phyloP scores from a whole-genome alignment of 768 basidiomycete species.

The Coprinellus micaceus region DNA sequence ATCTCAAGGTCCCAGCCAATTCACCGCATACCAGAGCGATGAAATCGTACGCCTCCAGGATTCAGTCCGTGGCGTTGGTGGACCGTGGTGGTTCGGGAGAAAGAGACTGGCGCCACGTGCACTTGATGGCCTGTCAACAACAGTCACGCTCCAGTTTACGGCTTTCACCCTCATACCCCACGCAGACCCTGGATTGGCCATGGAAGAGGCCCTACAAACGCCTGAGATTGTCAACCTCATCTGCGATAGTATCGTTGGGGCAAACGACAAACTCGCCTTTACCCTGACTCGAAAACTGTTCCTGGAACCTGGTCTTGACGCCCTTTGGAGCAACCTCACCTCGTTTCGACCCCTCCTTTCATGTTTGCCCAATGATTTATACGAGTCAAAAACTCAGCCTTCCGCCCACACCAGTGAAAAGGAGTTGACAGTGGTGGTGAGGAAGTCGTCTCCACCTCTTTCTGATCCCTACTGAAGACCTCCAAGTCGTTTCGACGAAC shows the following conservation, averaged over 20 bases:
- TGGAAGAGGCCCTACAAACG: not conserved
- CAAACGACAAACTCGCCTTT: not conserved
- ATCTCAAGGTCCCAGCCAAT: too few relatives aligned
- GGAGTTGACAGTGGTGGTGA: not conserved
- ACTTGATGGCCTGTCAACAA: not conserved
- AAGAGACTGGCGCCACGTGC: too few relatives aligned
- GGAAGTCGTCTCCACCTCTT: too few relatives aligned
- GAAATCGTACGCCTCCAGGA: too few relatives aligned
- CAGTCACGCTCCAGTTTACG: not conserved
- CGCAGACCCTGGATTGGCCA: not conserved
- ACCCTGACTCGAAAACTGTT: not conserved
- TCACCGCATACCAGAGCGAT: too few relatives aligned
- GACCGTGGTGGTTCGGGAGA: too few relatives aligned
- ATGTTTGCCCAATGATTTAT: not conserved
- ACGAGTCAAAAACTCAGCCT: not conserved
- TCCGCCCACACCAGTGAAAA: not conserved
- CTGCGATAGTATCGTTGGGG: not conserved
- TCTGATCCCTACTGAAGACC: too few relatives aligned
- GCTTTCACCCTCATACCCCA: not conserved
- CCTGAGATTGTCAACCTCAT: not conserved
- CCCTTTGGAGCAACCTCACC: not conserved
- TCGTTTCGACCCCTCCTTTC: not conserved
- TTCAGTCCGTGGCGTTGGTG: too few relatives aligned
- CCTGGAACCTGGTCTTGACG: not conserved
- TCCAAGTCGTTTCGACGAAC: too few relatives aligned